phyloP scores from a whole-genome alignment of 495 filamentous ascomycete species.

The Eremomyces bilateralis region DNA sequence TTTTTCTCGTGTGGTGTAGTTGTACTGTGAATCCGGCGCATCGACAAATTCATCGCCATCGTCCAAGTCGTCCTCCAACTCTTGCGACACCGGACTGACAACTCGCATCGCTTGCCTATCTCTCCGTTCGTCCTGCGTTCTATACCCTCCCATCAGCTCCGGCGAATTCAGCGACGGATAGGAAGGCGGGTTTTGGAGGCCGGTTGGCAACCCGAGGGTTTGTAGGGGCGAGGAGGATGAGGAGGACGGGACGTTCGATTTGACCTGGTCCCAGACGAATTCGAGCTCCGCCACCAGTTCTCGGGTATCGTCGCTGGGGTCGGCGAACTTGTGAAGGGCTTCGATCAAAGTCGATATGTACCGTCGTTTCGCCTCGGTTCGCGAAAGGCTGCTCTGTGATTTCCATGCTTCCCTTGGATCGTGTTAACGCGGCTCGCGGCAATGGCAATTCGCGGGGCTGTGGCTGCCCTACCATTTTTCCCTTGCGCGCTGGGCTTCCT shows the following conservation, averaged over 20 bases:
- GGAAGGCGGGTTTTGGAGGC: conserved; percentile 8
- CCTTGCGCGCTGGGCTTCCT: conserved; percentile 31
- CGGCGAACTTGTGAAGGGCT: conserved; percentile 88
- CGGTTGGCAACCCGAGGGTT: conserved; percentile 9
- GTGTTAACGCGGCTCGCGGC: neutral
- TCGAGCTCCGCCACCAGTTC: conserved; percentile 86
- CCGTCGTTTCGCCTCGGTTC: conserved; percentile 82
- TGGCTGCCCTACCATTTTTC: conserved; percentile 33
- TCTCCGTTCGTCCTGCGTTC: neutral
- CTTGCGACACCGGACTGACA: conserved; percentile 60
- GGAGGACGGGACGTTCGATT: conserved; percentile 50
- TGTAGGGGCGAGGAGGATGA: conserved; percentile 25
- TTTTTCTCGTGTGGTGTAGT: conserved; percentile 6
- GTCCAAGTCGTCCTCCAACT: conserved; percentile 40
- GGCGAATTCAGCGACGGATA: conserved; percentile 5
- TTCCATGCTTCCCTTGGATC: conserved; percentile 66
- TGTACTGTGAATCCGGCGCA: conserved; percentile 20
- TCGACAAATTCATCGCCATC: conserved; percentile 20
- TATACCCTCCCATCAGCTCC: too few species aligned
- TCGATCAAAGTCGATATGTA: conserved; percentile 87
- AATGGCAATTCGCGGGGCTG: neutral
- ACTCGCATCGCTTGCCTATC: conserved; percentile 31
- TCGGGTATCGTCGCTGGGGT: conserved; percentile 58
- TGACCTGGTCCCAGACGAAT: conserved; percentile 97
- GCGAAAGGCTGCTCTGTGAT: conserved; percentile 50